Evolutionary conservation across 176 grass and related monocot species (phyloP).

Genomic region (Melocanna baccifera): DNA sequence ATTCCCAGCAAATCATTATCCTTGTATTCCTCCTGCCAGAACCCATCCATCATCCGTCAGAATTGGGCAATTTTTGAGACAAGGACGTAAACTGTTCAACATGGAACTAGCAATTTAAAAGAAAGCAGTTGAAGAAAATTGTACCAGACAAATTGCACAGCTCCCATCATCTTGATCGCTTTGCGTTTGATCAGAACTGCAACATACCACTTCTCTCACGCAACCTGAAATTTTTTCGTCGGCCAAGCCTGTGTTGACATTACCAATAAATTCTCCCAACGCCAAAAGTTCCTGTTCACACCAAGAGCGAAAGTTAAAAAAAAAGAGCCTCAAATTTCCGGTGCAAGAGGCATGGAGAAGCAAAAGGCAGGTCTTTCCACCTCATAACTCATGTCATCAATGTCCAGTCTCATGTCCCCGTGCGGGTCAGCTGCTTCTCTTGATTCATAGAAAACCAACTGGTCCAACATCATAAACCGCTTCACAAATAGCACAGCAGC

Average conservation of each 20-base stretch:
- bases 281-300: conserved; percentile 70
- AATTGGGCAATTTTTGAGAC: background rate
- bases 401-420: conserved; percentile 73
- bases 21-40: conserved; percentile 73
- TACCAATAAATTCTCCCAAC: conserved; percentile 82
- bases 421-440: conserved; percentile 64
- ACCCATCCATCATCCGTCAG: background rate
- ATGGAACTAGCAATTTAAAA: background rate
- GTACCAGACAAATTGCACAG: conserved; percentile 84
- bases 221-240: conserved; percentile 62
- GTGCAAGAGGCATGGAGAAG: background rate
- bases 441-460: conserved; percentile 28
- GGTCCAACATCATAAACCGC: conserved; percentile 45
- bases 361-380: conserved; percentile 32
- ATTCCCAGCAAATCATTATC: conserved; percentile 51
- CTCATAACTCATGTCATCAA: conserved; percentile 94
- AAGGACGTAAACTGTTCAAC: background rate
- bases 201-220: conserved; percentile 61
- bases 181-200: conserved; percentile 32
- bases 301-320: background rate
- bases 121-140: background rate
- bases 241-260: conserved; percentile 61
- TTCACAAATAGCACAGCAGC: conserved; percentile 31
- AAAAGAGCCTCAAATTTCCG: background rate
- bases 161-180: conserved; percentile 50